A percentile compares a stretch with the other conserved stretches of the same genome.
phyloP scores from a whole-genome alignment of 768 basidiomycete genomes.

The Psilocybe tampanensis region DNA sequence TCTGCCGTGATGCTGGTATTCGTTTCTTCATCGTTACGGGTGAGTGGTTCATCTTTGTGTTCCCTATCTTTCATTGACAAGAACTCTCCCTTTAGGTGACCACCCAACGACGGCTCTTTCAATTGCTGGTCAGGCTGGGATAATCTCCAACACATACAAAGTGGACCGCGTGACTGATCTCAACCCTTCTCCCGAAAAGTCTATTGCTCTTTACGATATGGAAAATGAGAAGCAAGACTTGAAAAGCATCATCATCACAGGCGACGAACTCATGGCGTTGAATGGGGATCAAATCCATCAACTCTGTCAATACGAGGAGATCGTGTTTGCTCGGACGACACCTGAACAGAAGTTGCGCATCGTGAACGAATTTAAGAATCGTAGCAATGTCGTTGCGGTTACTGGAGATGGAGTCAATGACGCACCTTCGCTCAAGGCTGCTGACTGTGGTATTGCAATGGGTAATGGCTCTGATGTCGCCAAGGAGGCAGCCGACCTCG shows the following conservation, averaged over 20 bases:
- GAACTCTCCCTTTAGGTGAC: constrained; percentile 38
- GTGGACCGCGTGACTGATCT: constrained; percentile 44
- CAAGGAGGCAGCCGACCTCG: constrained; percentile 61
- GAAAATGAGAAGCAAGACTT: constrained; percentile 24
- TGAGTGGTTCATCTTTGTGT: constrained; percentile 14
- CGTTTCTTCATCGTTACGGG: constrained; percentile 67
- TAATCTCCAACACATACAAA: constrained; percentile 41
- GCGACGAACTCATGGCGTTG: constrained; percentile 38
- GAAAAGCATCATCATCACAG: constrained; percentile 45
- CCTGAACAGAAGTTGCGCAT: constrained; percentile 70
- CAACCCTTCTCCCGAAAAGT: constrained; percentile 22
- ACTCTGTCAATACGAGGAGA: constrained; percentile 41
- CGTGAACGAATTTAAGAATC: constrained; percentile 56
- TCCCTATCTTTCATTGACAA: not conserved
- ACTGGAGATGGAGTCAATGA: constrained; percentile 73
- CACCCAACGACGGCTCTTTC: constrained; percentile 62
- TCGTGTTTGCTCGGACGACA: constrained; percentile 65
- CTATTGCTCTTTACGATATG: constrained; percentile 29
- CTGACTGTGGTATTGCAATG: constrained; percentile 66
- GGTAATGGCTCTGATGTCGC: constrained; percentile 55
- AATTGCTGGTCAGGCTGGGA: constrained; percentile 65
- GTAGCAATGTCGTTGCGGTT: constrained; percentile 58
- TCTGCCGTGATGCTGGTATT: constrained; percentile 59
- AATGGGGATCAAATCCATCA: constrained; percentile 33
- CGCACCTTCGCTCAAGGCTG: constrained; percentile 57